Conservation (phyloP, 805 yeast genomes). For the Teunomyces kruisii region DNA sequence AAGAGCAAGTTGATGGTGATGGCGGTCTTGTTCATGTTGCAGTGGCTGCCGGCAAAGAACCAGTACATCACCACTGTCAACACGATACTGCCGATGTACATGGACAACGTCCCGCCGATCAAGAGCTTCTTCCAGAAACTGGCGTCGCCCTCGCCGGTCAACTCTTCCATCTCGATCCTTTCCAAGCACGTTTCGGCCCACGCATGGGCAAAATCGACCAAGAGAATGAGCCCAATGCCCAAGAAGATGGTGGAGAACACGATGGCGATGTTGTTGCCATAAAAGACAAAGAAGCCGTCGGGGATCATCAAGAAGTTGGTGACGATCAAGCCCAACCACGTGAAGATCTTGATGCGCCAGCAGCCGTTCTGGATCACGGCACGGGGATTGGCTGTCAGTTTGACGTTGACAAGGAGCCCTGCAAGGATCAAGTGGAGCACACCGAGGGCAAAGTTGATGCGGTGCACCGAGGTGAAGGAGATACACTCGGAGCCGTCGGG, state of each 20-base stretch:
- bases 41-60: slow-evolving; percentile 77
- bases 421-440: slow-evolving; percentile 73
- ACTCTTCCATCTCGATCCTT: slow-evolving; percentile 77
- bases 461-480: slow-evolving; percentile 92
- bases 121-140: slow-evolving; percentile 77
- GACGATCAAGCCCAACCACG: slow-evolving; percentile 57
- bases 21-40: slow-evolving; percentile 87
- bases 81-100: slow-evolving; percentile 74
- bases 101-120: slow-evolving; percentile 80
- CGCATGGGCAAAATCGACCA: slow-evolving; percentile 96
- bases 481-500: slow-evolving; percentile 71
- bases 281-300: slow-evolving; percentile 78
- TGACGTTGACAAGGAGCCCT: slow-evolving; percentile 64
- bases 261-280: slow-evolving; percentile 90
- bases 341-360: slow-evolving; percentile 76
- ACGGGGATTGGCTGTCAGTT: slow-evolving; percentile 73
- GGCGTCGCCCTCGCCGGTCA: slow-evolving; percentile 50
- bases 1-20: slow-evolving; percentile 73
- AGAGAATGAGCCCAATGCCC: slow-evolving; percentile 81
- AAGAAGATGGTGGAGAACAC: slow-evolving; percentile 81
- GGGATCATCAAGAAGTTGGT: slow-evolving; percentile 73
- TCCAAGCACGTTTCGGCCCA: slow-evolving; percentile 97
- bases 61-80: slow-evolving; percentile 80
- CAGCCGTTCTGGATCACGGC: slow-evolving; percentile 86
- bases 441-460: slow-evolving; percentile 87